Percentiles rank a stretch among this genome's conserved stretches.
phyloP scores from a whole-genome alignment of 2,329 filamentous ascomycete genomes.

The Chaetothyriales sp. region DNA sequence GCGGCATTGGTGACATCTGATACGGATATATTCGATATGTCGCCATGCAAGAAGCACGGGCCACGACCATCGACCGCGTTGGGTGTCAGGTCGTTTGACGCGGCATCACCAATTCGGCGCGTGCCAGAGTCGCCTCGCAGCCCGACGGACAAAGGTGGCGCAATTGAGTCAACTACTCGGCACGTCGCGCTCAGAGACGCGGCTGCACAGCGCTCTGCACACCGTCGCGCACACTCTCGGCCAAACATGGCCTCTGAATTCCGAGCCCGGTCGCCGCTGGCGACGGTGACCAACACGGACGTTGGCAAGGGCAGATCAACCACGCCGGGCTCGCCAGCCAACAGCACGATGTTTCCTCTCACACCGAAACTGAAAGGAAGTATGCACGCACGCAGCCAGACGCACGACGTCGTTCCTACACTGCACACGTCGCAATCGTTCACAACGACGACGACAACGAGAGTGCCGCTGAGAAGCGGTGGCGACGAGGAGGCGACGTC shows the following conservation, averaged over 20 bases:
- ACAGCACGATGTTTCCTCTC: constrained; percentile 15
- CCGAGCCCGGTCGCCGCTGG: constrained; percentile 9
- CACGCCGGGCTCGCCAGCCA: constrained; percentile 7
- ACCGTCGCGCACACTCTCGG: constrained; percentile 12
- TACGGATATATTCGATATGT: constrained; percentile 16
- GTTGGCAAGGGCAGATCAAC: constrained; percentile 9
- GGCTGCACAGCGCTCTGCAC: constrained; percentile 5
- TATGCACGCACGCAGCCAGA: constrained; percentile 4
- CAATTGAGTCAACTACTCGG: constrained; percentile 6
- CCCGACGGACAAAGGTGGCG: neutral
- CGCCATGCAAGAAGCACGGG: constrained; percentile 13
- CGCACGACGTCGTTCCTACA: neutral
- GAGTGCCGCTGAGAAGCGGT: constrained; percentile 13
- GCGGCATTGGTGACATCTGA: constrained; percentile 7
- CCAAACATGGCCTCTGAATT: constrained; percentile 6
- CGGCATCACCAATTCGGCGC: constrained; percentile 15
- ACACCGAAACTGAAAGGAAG: constrained; percentile 12
- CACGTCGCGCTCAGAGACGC: constrained; percentile 13
- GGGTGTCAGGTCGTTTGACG: constrained; percentile 14
- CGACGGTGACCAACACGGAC: constrained; percentile 6
- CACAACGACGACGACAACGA: constrained; percentile 14
- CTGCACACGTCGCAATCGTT: constrained; percentile 4
- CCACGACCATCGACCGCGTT: constrained; percentile 17
- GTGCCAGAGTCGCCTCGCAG: constrained; percentile 14
- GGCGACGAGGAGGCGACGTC: constrained; percentile 7